A percentile compares a stretch with the other conserved stretches of the same genome.
Conservation (phyloP, 495 filamentous ascomycete species). For the Lepidopterella palustris region DNA sequence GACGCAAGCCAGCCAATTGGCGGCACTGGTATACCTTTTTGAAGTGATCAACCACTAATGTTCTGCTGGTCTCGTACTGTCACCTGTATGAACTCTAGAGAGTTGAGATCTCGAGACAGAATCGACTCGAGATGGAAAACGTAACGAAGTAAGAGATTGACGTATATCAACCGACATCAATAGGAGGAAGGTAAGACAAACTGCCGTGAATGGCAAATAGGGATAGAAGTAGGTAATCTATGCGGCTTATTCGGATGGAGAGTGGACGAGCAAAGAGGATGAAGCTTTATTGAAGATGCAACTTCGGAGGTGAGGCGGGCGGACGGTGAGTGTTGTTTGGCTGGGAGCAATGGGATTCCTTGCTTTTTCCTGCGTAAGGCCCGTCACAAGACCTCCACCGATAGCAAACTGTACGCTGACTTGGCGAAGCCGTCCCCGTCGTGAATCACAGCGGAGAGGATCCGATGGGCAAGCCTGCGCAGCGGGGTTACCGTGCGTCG, state of each 20-base stretch:
- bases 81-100: conserved; percentile 65
- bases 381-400: conserved; percentile 20
- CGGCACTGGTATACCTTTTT: conserved; percentile 38
- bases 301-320: not conserved
- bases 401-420: conserved; percentile 21
- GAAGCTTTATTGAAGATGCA: not conserved
- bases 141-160: conserved; percentile 59
- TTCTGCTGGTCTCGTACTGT: conserved; percentile 43
- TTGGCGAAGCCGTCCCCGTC: conserved; percentile 23
- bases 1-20: conserved; percentile 14
- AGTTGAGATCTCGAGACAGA: conserved; percentile 66
- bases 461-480: conserved; percentile 14
- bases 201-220: conserved; percentile 18
- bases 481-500: conserved; percentile 22
- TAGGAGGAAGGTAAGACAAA: conserved; percentile 26
- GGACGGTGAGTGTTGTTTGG: conserved; percentile 17
- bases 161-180: conserved; percentile 77
- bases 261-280: conserved; percentile 6
- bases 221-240: conserved; percentile 5
- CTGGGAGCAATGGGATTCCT: conserved; percentile 5
- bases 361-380: conserved; percentile 21
- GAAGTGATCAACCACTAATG: conserved; percentile 21
- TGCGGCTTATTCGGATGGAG: conserved; percentile 15
- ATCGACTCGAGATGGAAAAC: conserved; percentile 64
- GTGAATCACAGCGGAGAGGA: conserved; percentile 12